Evolutionary conservation across 352 stramenopile species (phyloP).

Genomic region (Phytophthora litchii): DNA sequence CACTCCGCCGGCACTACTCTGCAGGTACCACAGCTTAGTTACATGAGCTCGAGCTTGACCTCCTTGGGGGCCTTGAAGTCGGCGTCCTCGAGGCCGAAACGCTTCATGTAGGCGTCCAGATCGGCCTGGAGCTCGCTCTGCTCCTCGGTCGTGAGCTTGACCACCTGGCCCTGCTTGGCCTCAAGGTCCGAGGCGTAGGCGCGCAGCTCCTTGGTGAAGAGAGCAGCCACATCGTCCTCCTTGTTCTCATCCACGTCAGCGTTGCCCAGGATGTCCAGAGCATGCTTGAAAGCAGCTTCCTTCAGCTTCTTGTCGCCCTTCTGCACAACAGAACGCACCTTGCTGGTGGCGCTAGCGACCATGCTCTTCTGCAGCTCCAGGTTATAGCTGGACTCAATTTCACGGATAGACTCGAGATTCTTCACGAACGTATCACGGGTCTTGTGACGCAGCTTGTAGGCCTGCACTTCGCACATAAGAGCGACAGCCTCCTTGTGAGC

Average conservation of each 20-base stretch:
- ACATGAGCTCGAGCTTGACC: conserved; percentile 88
- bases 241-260: conserved; percentile 72
- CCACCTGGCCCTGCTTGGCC: conserved; percentile 78
- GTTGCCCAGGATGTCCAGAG: conserved; percentile 82
- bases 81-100: conserved; percentile 78
- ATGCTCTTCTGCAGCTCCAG: conserved; percentile 86
- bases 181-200: conserved; percentile 76
- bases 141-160: conserved; percentile 76
- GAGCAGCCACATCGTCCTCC: conserved; percentile 82
- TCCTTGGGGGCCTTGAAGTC: conserved; percentile 85
- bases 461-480: conserved; percentile 87
- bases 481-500: conserved; percentile 84
- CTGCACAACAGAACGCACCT: conserved; percentile 74
- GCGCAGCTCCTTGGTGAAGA: conserved; percentile 87
- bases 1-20: conserved; percentile 22
- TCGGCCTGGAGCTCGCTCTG: conserved; percentile 86
- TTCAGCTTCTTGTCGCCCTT: conserved; percentile 88
- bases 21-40: too few species aligned
- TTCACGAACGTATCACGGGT: conserved; percentile 87
- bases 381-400: conserved; percentile 85
- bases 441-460: conserved; percentile 88
- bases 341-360: conserved; percentile 72
- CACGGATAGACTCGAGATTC: conserved; percentile 87
- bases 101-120: conserved; percentile 88
- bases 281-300: conserved; percentile 85